A percentile compares a stretch with the other conserved stretches of the same genome.
Evolutionary conservation across 1,139 yeast species (phyloP).

Genomic region (Hansenula lynferdii): DNA sequence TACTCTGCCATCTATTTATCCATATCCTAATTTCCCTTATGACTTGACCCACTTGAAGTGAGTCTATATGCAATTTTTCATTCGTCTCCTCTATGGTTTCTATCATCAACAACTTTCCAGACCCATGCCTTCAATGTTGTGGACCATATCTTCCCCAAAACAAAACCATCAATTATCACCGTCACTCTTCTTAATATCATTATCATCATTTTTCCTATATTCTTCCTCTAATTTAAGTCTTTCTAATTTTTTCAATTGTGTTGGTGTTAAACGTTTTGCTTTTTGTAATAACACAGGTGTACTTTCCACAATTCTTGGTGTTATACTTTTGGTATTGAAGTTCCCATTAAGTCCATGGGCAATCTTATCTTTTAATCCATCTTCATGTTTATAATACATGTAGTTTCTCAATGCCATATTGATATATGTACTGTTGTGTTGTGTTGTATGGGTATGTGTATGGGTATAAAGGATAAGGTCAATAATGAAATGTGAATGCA

Average conservation of each 20-base stretch:
- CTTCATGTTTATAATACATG: constrained; percentile 38
- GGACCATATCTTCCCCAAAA: too few species aligned
- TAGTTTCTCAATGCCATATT: constrained; percentile 45
- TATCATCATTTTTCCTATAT: neutral
- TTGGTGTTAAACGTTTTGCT: constrained; percentile 20
- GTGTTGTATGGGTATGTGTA: neutral
- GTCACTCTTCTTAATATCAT: neutral
- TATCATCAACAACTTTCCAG: too few species aligned
- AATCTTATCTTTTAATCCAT: constrained; percentile 25
- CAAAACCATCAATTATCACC: neutral
- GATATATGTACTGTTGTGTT: too few species aligned
- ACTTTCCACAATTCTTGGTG: constrained; percentile 3
- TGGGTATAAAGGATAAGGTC: neutral
- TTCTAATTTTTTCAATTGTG: constrained; percentile 20
- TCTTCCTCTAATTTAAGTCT: constrained; percentile 4
- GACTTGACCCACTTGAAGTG: too few species aligned
- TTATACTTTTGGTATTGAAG: neutral
- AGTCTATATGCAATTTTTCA: too few species aligned
- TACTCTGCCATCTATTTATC: too few species aligned
- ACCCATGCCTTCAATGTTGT: too few species aligned
- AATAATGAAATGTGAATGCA: too few species aligned
- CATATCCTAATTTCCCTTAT: too few species aligned
- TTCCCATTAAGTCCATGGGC: constrained; percentile 21
- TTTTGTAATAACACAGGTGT: constrained; percentile 4
- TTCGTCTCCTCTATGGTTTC: too few species aligned